phyloP scores from a whole-genome alignment of 768 basidiomycete genomes.

The Xanthoconium stramineum region DNA sequence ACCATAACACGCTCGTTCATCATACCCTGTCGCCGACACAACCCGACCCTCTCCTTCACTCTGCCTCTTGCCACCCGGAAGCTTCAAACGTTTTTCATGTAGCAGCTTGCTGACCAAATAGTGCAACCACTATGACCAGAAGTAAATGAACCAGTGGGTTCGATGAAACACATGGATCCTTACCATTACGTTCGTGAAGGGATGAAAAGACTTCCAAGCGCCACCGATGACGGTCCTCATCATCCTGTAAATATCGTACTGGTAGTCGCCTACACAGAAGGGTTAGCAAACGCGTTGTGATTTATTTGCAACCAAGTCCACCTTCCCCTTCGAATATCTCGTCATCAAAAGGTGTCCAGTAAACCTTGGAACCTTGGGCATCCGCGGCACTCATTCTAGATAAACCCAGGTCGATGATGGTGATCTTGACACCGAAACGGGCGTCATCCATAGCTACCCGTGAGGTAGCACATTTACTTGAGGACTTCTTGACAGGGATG shows the following conservation, averaged over 20 bases:
- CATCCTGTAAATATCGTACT: conserved; percentile 91
- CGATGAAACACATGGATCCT: conserved; percentile 18
- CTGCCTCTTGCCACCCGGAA: conserved; percentile 44
- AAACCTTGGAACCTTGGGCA: conserved; percentile 41
- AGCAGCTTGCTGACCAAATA: conserved; percentile 77
- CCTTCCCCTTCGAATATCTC: conserved; percentile 93
- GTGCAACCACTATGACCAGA: conserved; percentile 75
- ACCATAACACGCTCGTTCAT: conserved; percentile 67
- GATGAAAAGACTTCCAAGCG: conserved; percentile 75
- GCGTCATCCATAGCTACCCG: conserved; percentile 61
- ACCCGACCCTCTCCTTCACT: conserved; percentile 12
- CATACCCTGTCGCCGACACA: conserved; percentile 38
- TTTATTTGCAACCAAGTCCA: conserved; percentile 26
- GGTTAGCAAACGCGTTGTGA: conserved; percentile 7
- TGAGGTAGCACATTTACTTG: conserved; percentile 31
- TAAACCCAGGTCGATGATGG: conserved; percentile 92
- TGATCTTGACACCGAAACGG: conserved; percentile 67
- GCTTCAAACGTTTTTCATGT: conserved; percentile 61
- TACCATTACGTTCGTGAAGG: conserved; percentile 90
- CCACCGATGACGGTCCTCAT: conserved; percentile 65
- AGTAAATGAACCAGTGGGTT: conserved; percentile 8
- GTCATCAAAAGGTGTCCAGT: conserved; percentile 83
- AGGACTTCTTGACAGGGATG: conserved; percentile 35
- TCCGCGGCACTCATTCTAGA: conserved; percentile 74
- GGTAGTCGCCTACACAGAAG: conserved; percentile 67